Evolutionary conservation across 768 basidiomycete species (phyloP).

Genomic region (Cystobasidium onofrii): DNA sequence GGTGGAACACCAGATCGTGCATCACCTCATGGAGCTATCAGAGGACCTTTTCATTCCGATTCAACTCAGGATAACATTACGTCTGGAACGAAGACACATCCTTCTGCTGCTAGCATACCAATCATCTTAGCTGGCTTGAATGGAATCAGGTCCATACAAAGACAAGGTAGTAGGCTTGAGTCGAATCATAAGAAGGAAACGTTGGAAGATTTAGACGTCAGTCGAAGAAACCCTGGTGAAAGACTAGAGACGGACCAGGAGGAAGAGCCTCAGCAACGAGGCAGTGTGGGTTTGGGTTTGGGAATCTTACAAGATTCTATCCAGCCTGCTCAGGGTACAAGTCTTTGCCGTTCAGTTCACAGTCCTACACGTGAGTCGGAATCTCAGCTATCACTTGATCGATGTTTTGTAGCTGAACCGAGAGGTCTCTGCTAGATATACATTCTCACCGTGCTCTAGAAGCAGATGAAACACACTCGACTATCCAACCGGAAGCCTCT

Average conservation of each 20-base stretch:
- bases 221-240: background rate
- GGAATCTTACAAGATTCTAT: background rate
- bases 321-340: background rate
- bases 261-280: background rate
- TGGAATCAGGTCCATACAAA: background rate
- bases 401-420: too few species aligned
- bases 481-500: too few species aligned
- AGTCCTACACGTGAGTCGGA: too few species aligned
- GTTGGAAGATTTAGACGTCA: background rate
- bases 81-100: background rate
- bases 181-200: background rate
- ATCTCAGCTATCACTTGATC: too few species aligned
- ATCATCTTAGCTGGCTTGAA: slow-evolving; percentile 6
- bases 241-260: background rate
- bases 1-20: background rate
- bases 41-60: background rate
- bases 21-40: background rate
- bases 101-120: slow-evolving; percentile 16
- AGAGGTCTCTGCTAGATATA: too few species aligned
- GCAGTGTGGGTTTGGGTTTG: background rate
- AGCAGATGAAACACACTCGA: too few species aligned
- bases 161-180: background rate
- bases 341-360: too few species aligned
- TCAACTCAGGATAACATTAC: background rate
- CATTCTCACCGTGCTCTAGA: too few species aligned